Evolutionary conservation across 768 basidiomycete species (phyloP).

Genomic region (Gymnopilus dilepis): DNA sequence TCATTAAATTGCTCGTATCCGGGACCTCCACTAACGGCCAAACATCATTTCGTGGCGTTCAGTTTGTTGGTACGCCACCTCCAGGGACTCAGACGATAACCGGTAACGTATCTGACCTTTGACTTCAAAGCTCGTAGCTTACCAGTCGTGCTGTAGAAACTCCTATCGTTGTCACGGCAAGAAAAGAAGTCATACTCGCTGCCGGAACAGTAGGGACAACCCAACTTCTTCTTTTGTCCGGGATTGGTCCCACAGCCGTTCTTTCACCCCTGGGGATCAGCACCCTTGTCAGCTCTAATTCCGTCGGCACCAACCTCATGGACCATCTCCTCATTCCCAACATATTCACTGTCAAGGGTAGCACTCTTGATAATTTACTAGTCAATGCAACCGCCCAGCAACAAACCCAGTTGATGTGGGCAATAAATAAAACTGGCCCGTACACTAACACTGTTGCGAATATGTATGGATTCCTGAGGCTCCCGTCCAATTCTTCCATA

Average conservation of each 20-base stretch:
- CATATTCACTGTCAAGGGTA: neutral
- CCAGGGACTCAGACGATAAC: neutral
- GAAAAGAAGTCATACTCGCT: slow-evolving; percentile 39
- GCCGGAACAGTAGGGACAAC: slow-evolving; percentile 38
- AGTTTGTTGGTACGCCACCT: slow-evolving; percentile 7
- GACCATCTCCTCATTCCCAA: neutral
- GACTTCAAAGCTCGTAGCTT: neutral
- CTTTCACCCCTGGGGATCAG: slow-evolving; percentile 22
- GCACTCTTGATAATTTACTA: neutral
- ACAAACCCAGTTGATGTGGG: slow-evolving; percentile 30
- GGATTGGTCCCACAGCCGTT: slow-evolving; percentile 32
- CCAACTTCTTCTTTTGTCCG: slow-evolving; percentile 34
- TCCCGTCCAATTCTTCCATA: no score
- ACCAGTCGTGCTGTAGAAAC: neutral
- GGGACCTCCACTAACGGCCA: neutral
- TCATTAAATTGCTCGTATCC: slow-evolving; percentile 11
- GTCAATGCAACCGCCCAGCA: slow-evolving; percentile 14
- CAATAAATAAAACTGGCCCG: slow-evolving; percentile 30
- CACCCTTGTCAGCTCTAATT: slow-evolving; percentile 21
- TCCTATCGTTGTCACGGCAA: slow-evolving; percentile 24
- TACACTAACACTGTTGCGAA: slow-evolving; percentile 23
- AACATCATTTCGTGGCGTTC: slow-evolving; percentile 13
- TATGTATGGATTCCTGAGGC: slow-evolving; percentile 28
- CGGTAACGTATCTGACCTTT: neutral
- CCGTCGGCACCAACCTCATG: neutral